Conservation (phyloP, 1,284 basidiomycete species). For the Pterulicium gracile region DNA sequence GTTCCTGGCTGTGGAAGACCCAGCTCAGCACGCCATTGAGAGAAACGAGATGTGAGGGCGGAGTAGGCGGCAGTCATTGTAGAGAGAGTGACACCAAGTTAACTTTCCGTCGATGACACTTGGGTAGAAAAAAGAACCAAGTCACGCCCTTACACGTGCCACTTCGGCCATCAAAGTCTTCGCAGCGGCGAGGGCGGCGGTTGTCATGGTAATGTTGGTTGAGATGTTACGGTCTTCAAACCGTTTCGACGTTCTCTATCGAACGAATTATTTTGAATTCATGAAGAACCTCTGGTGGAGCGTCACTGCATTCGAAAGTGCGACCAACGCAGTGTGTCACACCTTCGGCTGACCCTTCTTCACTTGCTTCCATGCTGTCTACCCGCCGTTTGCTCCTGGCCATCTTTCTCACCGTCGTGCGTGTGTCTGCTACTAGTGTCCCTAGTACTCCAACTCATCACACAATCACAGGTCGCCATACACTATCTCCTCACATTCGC, state of each 20-base stretch:
- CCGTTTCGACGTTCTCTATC: too few relatives aligned
- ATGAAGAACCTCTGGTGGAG: too few relatives aligned
- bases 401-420: not conserved
- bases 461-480: slow-evolving; percentile 15
- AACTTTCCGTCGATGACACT: not conserved
- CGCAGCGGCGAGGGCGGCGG: not conserved
- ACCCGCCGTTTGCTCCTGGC: slow-evolving; percentile 1
- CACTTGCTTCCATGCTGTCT: not conserved
- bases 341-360: not conserved
- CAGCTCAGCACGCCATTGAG: slow-evolving; percentile 70
- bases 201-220: not conserved
- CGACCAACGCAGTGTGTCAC: too few relatives aligned
- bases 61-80: slow-evolving; percentile 18
- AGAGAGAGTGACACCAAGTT: not conserved
- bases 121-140: not conserved
- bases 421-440: not conserved
- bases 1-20: slow-evolving; percentile 83
- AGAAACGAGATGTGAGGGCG: slow-evolving; percentile 56
- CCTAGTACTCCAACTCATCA: not conserved
- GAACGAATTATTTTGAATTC: too few relatives aligned
- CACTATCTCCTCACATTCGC: slow-evolving; percentile 26
- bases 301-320: too few relatives aligned
- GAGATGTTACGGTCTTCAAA: too few relatives aligned
- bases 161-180: too few relatives aligned
- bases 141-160: too few relatives aligned